These are phyloP conservation scores for Botrytis fragariae DNA, from an alignment of 2,329 filamentous ascomycete species.

Conservation along the genomic window DNA sequence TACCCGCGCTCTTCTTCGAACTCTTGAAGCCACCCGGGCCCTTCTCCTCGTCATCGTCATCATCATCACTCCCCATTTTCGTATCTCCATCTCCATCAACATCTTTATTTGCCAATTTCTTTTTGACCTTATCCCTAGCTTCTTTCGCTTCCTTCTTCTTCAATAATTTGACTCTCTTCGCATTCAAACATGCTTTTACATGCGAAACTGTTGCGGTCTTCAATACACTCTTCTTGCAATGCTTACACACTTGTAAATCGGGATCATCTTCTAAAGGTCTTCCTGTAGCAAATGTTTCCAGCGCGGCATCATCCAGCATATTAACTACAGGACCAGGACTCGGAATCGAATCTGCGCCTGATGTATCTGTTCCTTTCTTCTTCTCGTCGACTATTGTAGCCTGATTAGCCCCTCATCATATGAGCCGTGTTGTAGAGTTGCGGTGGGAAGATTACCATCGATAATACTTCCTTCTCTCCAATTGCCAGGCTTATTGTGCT, in stretches of 20 bases:
- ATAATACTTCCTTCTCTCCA: conserved; percentile 67
- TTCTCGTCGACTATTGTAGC: conserved; percentile 48
- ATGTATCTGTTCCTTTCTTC: conserved; percentile 47
- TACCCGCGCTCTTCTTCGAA: conserved; percentile 63
- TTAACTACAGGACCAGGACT: conserved; percentile 59
- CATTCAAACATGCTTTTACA: conserved; percentile 76
- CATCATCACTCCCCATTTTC: conserved; percentile 44
- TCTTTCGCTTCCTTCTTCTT: conserved; percentile 41
- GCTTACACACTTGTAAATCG: conserved; percentile 83
- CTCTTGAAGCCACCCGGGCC: conserved; percentile 39
- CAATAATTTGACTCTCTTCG: conserved; percentile 44
- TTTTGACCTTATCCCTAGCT: conserved; percentile 43
- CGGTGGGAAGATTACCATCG: conserved; percentile 45
- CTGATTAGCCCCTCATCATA: conserved; percentile 10
- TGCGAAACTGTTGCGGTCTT: conserved; percentile 74
- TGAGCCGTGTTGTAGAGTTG: neutral
- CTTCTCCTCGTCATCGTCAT: conserved; percentile 42
- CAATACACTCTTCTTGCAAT: conserved; percentile 86
- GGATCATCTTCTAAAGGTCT: conserved; percentile 76
- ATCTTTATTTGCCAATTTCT: conserved; percentile 40
- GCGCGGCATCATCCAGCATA: conserved; percentile 70
- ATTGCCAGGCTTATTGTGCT: conserved; percentile 65
- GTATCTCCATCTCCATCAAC: conserved; percentile 38
- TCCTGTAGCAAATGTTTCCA: conserved; percentile 77
- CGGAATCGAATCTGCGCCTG: conserved; percentile 40